A percentile compares a stretch with the other conserved stretches of the same genome.
These are phyloP conservation scores for Xanthoconium stramineum DNA, from an alignment of 768 basidiomycete genomes.

Conservation along the genomic window DNA sequence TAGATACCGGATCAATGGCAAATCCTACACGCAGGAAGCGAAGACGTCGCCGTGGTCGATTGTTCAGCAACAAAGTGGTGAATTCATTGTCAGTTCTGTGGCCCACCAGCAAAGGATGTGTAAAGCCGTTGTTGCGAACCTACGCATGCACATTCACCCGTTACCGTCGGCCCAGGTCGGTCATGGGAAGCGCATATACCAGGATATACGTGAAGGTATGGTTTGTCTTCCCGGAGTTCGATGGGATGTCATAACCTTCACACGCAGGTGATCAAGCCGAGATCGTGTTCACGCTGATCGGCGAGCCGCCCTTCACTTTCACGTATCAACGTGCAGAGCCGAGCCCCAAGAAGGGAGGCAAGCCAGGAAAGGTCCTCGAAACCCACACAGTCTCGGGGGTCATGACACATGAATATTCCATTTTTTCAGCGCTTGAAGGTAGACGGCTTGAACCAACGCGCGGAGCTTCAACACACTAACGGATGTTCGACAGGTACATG, in stretches of 20 bases:
- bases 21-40: conserved; percentile 66
- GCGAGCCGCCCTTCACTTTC: conserved; percentile 95
- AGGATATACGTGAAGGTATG: conserved; percentile 87
- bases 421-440: conserved; percentile 92
- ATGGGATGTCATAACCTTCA: background rate
- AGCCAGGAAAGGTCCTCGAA: conserved; percentile 77
- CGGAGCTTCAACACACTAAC: conserved; percentile 1
- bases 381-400: conserved; percentile 87
- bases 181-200: conserved; percentile 75
- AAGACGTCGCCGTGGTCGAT: conserved; percentile 85
- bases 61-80: conserved; percentile 74
- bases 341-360: conserved; percentile 61
- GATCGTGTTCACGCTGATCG: conserved; percentile 85
- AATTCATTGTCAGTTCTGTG: conserved; percentile 83
- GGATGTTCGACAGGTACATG: conserved; percentile 60
- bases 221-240: background rate
- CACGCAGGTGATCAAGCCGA: conserved; percentile 83
- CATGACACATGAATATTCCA: conserved; percentile 73
- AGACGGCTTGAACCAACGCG: conserved; percentile 28
- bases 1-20: conserved; percentile 82
- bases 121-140: conserved; percentile 74
- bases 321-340: conserved; percentile 87
- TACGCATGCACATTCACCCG: conserved; percentile 71
- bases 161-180: conserved; percentile 88
- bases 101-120: conserved; percentile 93